phyloP scores from a whole-genome alignment of 1,284 basidiomycete species.

The Leccinum pallidistipes region DNA sequence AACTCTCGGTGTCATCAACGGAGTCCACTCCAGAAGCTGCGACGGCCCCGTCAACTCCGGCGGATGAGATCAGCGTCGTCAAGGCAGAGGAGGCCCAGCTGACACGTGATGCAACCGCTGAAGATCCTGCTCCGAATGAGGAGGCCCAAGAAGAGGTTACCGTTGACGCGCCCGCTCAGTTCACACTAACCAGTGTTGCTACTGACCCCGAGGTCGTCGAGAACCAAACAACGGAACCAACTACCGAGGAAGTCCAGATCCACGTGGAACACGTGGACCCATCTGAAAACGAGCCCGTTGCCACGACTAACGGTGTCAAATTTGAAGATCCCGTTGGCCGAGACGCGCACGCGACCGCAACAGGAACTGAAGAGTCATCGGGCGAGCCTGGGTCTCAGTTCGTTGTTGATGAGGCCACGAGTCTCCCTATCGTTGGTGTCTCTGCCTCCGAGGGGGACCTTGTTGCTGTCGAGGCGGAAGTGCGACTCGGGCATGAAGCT shows the following conservation, averaged over 20 bases:
- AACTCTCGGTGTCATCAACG: neutral
- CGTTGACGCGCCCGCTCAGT: neutral
- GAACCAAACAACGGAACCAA: neutral
- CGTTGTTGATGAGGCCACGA: slow-evolving; percentile 6
- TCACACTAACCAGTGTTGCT: neutral
- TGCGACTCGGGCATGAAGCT: neutral
- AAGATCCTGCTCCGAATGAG: neutral
- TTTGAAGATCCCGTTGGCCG: slow-evolving; percentile 1
- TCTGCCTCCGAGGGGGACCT: slow-evolving; percentile 7
- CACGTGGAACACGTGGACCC: neutral
- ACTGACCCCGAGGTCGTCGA: neutral
- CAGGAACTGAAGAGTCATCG: slow-evolving; percentile 3
- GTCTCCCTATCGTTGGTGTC: neutral
- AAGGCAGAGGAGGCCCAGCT: neutral
- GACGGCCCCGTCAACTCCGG: neutral
- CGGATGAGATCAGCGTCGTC: neutral
- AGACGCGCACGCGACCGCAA: slow-evolving; percentile 3
- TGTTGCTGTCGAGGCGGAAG: neutral
- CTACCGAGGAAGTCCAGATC: neutral
- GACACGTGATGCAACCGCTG: neutral
- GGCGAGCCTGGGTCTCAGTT: slow-evolving; percentile 13
- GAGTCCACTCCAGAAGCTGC: slow-evolving; percentile 3
- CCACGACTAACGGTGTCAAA: slow-evolving; percentile 5
- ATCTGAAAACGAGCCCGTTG: slow-evolving; percentile 2
- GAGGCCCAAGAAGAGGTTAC: neutral